These are phyloP conservation scores for Peribolospora baueri DNA, from an alignment of 768 basidiomycete genomes.

Conservation along the genomic window DNA sequence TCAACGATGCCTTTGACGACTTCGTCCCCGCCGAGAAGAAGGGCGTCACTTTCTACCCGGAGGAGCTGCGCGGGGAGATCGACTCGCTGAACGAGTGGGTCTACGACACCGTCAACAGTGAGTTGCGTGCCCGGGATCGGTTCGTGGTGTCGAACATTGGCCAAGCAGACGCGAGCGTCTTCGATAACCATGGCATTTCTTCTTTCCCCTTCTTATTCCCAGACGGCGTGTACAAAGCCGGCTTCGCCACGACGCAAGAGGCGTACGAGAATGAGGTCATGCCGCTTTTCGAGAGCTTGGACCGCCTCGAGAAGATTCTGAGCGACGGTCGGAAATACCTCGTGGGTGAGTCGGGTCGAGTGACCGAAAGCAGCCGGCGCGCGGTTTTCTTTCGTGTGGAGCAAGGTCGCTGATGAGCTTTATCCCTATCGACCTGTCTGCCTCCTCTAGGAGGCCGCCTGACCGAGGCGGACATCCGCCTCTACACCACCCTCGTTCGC, in stretches of 20 bases:
- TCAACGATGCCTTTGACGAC: constrained; percentile 66
- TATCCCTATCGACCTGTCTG: not conserved
- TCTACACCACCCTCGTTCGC: constrained; percentile 79
- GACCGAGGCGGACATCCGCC: constrained; percentile 40
- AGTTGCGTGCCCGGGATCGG: constrained; percentile 13
- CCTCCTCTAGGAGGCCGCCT: constrained; percentile 20
- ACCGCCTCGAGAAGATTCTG: constrained; percentile 53
- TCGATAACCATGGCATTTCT: no score
- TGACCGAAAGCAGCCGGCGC: not conserved
- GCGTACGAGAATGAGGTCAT: constrained; percentile 59
- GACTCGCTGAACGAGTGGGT: constrained; percentile 61
- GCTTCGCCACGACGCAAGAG: constrained; percentile 56
- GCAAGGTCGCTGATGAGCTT: not conserved
- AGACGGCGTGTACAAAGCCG: constrained; percentile 73
- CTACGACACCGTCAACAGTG: constrained; percentile 63
- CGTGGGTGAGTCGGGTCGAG: constrained; percentile 30
- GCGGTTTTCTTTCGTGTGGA: not conserved
- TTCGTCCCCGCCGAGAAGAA: constrained; percentile 38
- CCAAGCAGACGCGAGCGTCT: not conserved
- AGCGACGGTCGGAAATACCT: constrained; percentile 51
- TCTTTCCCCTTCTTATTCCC: not conserved
- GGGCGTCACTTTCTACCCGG: constrained; percentile 51
- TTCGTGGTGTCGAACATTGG: not conserved
- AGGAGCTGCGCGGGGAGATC: constrained; percentile 43
- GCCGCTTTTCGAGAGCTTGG: constrained; percentile 52